Evolutionary conservation across 768 basidiomycete genomes (phyloP).

Genomic region (Lactifluus echinatus): DNA sequence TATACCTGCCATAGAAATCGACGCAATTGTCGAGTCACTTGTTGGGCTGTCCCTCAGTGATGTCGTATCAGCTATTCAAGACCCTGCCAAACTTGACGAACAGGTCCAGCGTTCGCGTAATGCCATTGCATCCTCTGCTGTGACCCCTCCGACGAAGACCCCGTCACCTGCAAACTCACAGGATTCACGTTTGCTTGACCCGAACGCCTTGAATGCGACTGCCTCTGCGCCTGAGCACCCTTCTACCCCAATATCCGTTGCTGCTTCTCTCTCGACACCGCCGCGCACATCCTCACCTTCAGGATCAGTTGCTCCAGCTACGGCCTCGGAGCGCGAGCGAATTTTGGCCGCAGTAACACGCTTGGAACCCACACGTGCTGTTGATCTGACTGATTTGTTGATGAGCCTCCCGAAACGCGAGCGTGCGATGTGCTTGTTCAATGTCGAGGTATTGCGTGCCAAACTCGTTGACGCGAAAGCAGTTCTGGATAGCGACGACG

Average conservation of each 20-base stretch:
- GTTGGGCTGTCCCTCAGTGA: constrained; percentile 64
- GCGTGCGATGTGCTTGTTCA: constrained; percentile 87
- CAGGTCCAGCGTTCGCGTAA: constrained; percentile 41
- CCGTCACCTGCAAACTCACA: constrained; percentile 53
- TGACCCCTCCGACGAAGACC: constrained; percentile 42
- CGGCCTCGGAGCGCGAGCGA: constrained; percentile 60
- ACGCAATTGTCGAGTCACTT: constrained; percentile 62
- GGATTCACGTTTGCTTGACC: constrained; percentile 62
- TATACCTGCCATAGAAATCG: constrained; percentile 49
- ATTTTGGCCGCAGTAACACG: constrained; percentile 57
- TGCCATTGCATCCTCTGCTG: constrained; percentile 24
- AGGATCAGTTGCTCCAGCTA: constrained; percentile 44
- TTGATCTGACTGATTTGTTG: constrained; percentile 65
- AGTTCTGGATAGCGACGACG: constrained; percentile 69
- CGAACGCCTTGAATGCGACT: constrained; percentile 55
- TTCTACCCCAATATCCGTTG: constrained; percentile 74
- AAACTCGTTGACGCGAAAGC: constrained; percentile 79
- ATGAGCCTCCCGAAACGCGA: constrained; percentile 86
- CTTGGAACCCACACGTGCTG: constrained; percentile 50
- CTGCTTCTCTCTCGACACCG: constrained; percentile 67
- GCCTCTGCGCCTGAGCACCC: constrained; percentile 89
- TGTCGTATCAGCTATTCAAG: constrained; percentile 68
- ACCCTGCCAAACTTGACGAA: constrained; percentile 53
- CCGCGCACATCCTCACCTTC: constrained; percentile 78
- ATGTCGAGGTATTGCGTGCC: constrained; percentile 62